Evolutionary conservation across 1,284 basidiomycete genomes (phyloP).

Genomic region (Cryptococcus maquisensis): DNA sequence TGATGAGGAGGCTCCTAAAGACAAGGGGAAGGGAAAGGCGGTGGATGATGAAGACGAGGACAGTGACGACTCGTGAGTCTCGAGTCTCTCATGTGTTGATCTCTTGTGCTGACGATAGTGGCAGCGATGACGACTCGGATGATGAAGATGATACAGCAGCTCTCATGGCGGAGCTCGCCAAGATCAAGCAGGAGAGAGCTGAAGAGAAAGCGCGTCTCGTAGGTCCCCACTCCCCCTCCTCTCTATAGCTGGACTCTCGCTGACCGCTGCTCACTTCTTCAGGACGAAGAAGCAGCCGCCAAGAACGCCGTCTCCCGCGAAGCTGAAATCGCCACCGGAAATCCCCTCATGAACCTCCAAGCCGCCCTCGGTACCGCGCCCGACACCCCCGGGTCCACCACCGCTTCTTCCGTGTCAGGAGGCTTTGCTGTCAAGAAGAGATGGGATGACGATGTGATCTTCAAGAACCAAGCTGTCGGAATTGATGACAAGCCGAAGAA

Average conservation of each 20-base stretch:
- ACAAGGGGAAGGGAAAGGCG: conserved; percentile 43
- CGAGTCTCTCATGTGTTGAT: neutral
- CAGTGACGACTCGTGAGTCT: conserved; percentile 28
- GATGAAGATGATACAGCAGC: conserved; percentile 90
- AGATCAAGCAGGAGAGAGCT: conserved; percentile 89
- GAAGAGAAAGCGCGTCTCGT: conserved; percentile 73
- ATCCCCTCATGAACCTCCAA: conserved; percentile 81
- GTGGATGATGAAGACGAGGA: conserved; percentile 39
- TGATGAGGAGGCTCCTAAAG: conserved; percentile 45
- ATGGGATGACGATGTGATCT: conserved; percentile 95
- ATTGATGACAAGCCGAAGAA: conserved; percentile 58
- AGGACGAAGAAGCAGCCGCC: conserved; percentile 69
- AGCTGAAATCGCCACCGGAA: conserved; percentile 74
- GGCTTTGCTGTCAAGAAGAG: conserved; percentile 81
- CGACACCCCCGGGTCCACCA: conserved; percentile 63
- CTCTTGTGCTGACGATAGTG: conserved; percentile 1
- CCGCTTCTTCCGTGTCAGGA: conserved; percentile 29
- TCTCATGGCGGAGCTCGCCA: conserved; percentile 84
- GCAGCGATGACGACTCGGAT: conserved; percentile 52
- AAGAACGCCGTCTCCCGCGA: conserved; percentile 65
- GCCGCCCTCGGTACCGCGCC: conserved; percentile 72
- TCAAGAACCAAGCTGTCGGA: conserved; percentile 89
- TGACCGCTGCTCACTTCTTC: neutral
- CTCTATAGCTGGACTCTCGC: neutral
- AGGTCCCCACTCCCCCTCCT: neutral